Evolutionary conservation across 495 filamentous ascomycete species (phyloP), one percentile per base, ranked within the genome.

Genomic region (Penicillium pulvis): DNA sequence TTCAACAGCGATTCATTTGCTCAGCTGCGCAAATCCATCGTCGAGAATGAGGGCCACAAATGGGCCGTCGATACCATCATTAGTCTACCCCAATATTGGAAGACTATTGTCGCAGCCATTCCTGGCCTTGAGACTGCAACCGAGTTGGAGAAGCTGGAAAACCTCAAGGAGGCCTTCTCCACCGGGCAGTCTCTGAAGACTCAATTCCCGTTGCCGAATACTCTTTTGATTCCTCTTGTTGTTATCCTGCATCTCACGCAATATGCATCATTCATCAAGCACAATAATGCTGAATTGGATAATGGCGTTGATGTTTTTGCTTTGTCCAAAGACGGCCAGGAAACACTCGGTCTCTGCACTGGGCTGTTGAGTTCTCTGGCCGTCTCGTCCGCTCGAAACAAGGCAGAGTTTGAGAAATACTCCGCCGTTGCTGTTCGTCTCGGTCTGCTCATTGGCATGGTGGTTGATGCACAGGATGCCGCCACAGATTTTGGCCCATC

Each of bases 381-480:
- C 19, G 72, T 78, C 4, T 61, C 74, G 23, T 58, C 67, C 43
- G 59, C 72, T 3, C 45, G 35, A 2, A 63, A 54, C 39, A 31
- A 20, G 10, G 49, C 41, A 0, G 62, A 75, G 0, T 55, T 81
- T n/a, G 50, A 67, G 31, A 57, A 65, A 17, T 72, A 78, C 55
- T 76, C 67, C 0, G 66, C 72, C 4, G 70, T 69, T 0, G 78
- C 77, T 6, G 43, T 80, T 7, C 71, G 80, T 11, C 53, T 81
- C 48, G 70, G 65, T 1, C 65, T 70, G 58, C 31, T 77, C 14
- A 51, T 75, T 19, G 76, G 75, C 6, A 70, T 66, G 0, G 11
- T 79, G 19, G 77, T 81, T 2, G 81, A 81, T 67, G 71, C 68
- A 2, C 66, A 76, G 42, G 77, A 82, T 42, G 65, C 46, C 16